A percentile compares a stretch with the other conserved stretches of the same genome.
Conservation (phyloP, 2,329 filamentous ascomycete species). For the Mycogone perniciosa region DNA sequence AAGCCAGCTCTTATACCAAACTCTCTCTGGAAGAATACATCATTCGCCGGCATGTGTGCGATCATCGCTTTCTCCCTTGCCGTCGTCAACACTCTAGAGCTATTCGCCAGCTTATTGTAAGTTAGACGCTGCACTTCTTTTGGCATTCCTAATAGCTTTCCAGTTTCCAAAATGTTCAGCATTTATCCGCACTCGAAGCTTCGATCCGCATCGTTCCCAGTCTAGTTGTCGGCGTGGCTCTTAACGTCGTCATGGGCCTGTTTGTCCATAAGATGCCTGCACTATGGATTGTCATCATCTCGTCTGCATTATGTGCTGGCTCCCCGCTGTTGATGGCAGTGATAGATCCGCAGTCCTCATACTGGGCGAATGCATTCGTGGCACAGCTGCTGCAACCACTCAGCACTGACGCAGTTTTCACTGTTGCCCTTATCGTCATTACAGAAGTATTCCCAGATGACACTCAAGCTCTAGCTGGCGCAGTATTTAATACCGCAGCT, state of each 20-base stretch:
- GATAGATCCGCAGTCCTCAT: slow-evolving; percentile 40
- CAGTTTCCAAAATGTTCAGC: slow-evolving; percentile 47
- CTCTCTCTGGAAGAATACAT: slow-evolving; percentile 50
- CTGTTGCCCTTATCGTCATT: slow-evolving; percentile 48
- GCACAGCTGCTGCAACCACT: slow-evolving; percentile 38
- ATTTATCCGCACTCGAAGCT: slow-evolving; percentile 38
- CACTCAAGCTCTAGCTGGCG: slow-evolving; percentile 53
- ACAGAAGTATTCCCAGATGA: slow-evolving; percentile 48
- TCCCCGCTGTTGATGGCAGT: slow-evolving; percentile 51
- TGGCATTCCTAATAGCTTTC: not conserved
- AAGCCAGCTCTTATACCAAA: slow-evolving; percentile 56
- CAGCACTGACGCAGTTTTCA: slow-evolving; percentile 46
- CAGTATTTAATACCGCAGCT: slow-evolving; percentile 53
- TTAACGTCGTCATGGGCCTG: slow-evolving; percentile 39
- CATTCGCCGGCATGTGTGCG: slow-evolving; percentile 50
- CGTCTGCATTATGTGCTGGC: slow-evolving; percentile 36
- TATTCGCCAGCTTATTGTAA: slow-evolving; percentile 44
- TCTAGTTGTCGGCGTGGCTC: slow-evolving; percentile 35
- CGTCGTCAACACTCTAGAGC: slow-evolving; percentile 40
- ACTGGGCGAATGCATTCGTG: slow-evolving; percentile 44
- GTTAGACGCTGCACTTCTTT: slow-evolving; percentile 12
- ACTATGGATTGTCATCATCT: slow-evolving; percentile 32
- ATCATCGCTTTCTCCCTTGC: slow-evolving; percentile 41
- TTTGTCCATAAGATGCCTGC: slow-evolving; percentile 38
- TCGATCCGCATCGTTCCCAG: slow-evolving; percentile 41